Conservation (phyloP, 2,329 filamentous ascomycete species). For the Botryotinia calthae region DNA sequence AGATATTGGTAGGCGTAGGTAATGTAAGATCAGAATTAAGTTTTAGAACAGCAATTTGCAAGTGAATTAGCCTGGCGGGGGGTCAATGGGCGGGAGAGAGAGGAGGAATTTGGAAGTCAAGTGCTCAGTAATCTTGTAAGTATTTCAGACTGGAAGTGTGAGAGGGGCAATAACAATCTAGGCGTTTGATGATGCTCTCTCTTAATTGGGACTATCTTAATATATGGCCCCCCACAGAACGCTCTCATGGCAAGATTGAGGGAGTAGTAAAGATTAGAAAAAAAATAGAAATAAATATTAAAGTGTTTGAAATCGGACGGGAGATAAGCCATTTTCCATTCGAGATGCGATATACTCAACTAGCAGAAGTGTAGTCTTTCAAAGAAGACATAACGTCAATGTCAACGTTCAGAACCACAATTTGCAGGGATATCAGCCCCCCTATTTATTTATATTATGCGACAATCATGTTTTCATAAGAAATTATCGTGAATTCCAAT, state of each 20-base stretch:
- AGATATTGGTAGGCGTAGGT: not conserved
- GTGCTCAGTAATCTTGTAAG: not conserved
- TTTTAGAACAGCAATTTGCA: not conserved
- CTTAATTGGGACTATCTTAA: not conserved
- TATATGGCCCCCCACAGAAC: not conserved
- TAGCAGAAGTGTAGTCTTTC: not conserved
- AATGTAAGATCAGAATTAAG: not conserved
- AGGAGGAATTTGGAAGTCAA: not conserved
- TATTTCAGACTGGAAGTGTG: not conserved
- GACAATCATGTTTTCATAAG: not conserved
- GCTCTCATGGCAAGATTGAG: not conserved
- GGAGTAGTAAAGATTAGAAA: not conserved
- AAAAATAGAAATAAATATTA: not conserved
- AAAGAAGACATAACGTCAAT: not conserved
- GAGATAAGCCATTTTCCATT: not conserved
- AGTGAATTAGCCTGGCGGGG: not conserved
- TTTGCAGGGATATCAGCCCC: conserved; percentile 6
- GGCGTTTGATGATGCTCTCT: not conserved
- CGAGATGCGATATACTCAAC: not conserved
- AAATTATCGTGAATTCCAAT: conserved; percentile 4
- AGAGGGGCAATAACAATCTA: not conserved
- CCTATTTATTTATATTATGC: not conserved
- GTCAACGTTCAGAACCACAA: not conserved
- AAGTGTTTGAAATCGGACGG: not conserved
- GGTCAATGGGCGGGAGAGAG: not conserved